phyloP scores from a whole-genome alignment of 1,139 yeast genomes.

The Taphrina wiesneri region DNA sequence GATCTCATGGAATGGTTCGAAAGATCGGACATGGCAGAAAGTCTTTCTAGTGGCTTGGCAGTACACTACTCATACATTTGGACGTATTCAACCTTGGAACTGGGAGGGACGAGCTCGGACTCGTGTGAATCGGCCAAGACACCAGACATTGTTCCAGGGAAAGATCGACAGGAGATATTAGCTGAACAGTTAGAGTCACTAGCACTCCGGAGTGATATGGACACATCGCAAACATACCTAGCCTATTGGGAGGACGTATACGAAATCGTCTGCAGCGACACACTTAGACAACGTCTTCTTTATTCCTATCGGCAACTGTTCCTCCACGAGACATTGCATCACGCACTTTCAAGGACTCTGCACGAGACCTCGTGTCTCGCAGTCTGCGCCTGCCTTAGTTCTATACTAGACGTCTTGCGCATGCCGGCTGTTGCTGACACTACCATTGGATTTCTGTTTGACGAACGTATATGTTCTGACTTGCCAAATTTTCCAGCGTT shows the following conservation, averaged over 20 bases:
- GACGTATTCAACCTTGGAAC: background rate
- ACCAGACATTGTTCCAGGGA: background rate
- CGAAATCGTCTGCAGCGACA: constrained; percentile 40
- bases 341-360: background rate
- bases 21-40: constrained; percentile 26
- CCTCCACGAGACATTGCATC: constrained; percentile 31
- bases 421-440: background rate
- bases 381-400: background rate
- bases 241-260: constrained; percentile 45
- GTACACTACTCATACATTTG: constrained; percentile 31
- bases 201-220: background rate
- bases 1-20: constrained; percentile 43
- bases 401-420: background rate
- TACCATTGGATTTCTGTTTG: background rate
- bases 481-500: background rate
- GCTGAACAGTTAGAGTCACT: too few species aligned
- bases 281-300: constrained; percentile 40
- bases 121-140: too few species aligned
- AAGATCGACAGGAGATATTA: too few species aligned
- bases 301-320: constrained; percentile 43
- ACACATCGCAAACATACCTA: constrained; percentile 39
- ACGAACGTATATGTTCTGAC: background rate
- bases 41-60: constrained; percentile 5
- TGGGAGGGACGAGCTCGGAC: too few species aligned
- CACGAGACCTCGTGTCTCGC: background rate